Conservation (phyloP, 1,284 basidiomycete genomes). For the Inonotus obliquus region DNA sequence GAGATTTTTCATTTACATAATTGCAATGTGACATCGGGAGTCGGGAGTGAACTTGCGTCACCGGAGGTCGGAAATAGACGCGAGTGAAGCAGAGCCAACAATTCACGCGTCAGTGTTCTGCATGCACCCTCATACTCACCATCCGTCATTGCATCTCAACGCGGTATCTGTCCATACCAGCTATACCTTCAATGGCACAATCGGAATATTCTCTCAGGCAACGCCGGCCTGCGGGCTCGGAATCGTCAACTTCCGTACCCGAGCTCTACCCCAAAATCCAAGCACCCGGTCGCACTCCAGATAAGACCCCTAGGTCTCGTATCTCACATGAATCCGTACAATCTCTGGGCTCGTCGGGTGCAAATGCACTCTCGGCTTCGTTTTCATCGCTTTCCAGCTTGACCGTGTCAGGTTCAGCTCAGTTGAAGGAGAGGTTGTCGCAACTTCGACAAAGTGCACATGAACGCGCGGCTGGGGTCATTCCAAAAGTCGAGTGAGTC, state of each 20-base stretch:
- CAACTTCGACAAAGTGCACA: slow-evolving; percentile 14
- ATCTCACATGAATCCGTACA: too few relatives aligned
- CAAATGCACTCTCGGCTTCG: slow-evolving; percentile 18
- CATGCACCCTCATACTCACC: not conserved
- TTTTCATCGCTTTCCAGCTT: slow-evolving; percentile 17
- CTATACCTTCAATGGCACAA: not conserved
- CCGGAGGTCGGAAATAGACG: not conserved
- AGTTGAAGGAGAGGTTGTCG: slow-evolving; percentile 12
- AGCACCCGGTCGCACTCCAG: not conserved
- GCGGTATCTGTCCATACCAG: too few relatives aligned
- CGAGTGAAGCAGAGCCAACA: not conserved
- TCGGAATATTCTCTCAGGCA: not conserved
- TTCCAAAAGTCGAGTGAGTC: slow-evolving; percentile 14
- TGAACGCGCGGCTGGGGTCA: slow-evolving; percentile 11
- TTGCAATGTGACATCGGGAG: not conserved
- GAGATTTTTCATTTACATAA: not conserved
- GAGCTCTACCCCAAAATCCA: not conserved
- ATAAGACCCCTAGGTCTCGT: not conserved
- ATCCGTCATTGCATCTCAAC: not conserved
- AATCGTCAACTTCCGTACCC: not conserved
- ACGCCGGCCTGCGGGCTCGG: not conserved
- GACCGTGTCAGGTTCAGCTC: not conserved
- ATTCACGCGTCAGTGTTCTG: not conserved
- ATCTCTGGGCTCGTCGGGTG: not conserved
- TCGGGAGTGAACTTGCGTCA: slow-evolving; percentile 2